phyloP scores from a whole-genome alignment of 169 alveolate species.

The Perkinsus olseni region DNA sequence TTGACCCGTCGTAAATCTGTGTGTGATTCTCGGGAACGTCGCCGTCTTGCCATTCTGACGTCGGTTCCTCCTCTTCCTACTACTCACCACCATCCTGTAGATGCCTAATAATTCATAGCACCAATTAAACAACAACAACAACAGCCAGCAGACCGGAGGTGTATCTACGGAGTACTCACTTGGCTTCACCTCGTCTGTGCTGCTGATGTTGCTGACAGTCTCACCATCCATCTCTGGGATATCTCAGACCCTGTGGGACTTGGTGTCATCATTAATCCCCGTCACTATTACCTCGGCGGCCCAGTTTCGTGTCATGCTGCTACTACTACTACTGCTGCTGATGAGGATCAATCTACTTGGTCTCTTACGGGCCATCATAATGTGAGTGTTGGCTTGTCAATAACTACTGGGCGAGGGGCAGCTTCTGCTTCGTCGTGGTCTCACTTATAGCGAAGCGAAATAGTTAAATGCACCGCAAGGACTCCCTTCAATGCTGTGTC shows the following conservation, averaged over 20 bases:
- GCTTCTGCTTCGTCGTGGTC: not conserved
- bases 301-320: not conserved
- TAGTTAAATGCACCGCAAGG: too few relatives aligned
- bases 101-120: too few relatives aligned
- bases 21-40: not conserved
- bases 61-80: too few relatives aligned
- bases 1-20: not conserved
- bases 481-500: too few relatives aligned
- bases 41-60: not conserved
- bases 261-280: not conserved
- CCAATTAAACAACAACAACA: too few relatives aligned
- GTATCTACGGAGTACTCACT: not conserved
- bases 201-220: not conserved
- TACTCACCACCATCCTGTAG: too few relatives aligned
- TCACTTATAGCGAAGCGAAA: too few relatives aligned
- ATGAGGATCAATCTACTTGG: not conserved
- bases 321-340: not conserved
- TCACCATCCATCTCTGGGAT: not conserved
- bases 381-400: not conserved
- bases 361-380: not conserved
- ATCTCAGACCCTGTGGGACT: not conserved
- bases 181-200: too few relatives aligned
- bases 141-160: too few relatives aligned
- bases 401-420: not conserved
- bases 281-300: not conserved